Base-by-base conservation (phyloP, 495 filamentous ascomycete species). In the Penicillium ucsense region DNA sequence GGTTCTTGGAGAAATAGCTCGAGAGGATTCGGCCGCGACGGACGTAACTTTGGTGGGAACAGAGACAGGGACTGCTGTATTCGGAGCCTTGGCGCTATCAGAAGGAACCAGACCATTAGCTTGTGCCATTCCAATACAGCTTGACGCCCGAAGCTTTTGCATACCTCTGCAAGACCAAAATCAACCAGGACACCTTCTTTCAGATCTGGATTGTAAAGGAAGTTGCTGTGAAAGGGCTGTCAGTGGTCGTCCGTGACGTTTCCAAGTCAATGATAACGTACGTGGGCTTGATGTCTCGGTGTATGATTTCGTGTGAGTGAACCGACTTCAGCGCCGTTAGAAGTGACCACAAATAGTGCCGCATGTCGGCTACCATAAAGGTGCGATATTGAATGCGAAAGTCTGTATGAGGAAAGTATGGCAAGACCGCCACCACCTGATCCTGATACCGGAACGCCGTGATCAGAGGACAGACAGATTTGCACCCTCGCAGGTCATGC, bases 281-380 rank as follows among this genome's bases (percentile, higher is more conserved):
- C 71, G 92, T 99, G n/a, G 92, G 92, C 63, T 99, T 99, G 63
- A 99, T 96, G 64, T 99, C 92, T 45, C 92, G 84, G 62, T 99
- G 92, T 11, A 99, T 74, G 47, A 99, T 96, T 12, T 77, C 71
- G 56, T 84, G 80, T 34, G 73, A 72, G 63, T 99, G 92, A 7
- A 97, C 89, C 20, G 85, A 83, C 10, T 76, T 71, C 5, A 99
- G 74, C 0, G 94, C 92, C 4, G 80, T 81, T 61, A 99, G 89
- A 6, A 99, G 76, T 4, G 86, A 94, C 11, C 80, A 79, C 54
- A 99, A 86, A 63, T 97, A 99, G 59, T 89, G 73, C 43, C 81
- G 77, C 67, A 95, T 92, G 51, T 97, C 89, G 28, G 75, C 68
- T 20, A 91, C 76, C 41, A 80, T 84, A 75, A 99, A 89, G 12